Evolutionary conservation across 2,329 filamentous ascomycete species (phyloP), one percentile per base, ranked within the genome.

Genomic region (Microdochium nivale): DNA sequence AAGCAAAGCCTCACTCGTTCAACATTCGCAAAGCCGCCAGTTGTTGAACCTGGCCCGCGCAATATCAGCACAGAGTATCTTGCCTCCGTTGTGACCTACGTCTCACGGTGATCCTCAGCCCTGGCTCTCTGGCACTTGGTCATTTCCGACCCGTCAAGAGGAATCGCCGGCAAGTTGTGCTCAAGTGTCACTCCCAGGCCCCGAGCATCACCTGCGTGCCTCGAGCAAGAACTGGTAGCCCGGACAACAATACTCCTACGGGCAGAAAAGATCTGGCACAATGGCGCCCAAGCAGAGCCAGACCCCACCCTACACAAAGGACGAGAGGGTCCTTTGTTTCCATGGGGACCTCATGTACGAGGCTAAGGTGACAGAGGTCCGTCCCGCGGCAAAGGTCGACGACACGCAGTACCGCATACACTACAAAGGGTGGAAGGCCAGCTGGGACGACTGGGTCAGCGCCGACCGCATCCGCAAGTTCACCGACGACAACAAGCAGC

Each of bases 341-440:
- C 94, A 99, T 68, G 89, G 92, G 72, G 91, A 97, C 64, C 84
- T 97, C 71, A 83, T 99, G 49, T 99, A 99, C 66, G 94, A 99
- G 70, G 94, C 94, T 59, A 97, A 97, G 72, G 86, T 99, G 50
- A 81, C 95, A 57, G 91, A 96, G 58, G 78, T 88, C 30, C 83
- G 54, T 43, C 52, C 49, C 24, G 85, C 86, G 63, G 85, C 87
- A 69, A 84, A 83, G 67, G 86, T 72, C 21, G 73, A 85, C 55
- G 83, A 86, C 32, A 90, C 83, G 65, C 83, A 90, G 67, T 99
- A 95, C 74, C 88, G 88, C 65, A 88, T 99, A 51, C 94, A 99
- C 71, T 99, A 99, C 76, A 97, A 97, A 71, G 94, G 94, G 64
- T 99, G 94, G 94, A 99, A 99, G 77, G 91, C 92, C 69, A 96